phyloP scores from a whole-genome alignment of 2,329 filamentous ascomycete genomes.

The Westerdykella ornata region DNA sequence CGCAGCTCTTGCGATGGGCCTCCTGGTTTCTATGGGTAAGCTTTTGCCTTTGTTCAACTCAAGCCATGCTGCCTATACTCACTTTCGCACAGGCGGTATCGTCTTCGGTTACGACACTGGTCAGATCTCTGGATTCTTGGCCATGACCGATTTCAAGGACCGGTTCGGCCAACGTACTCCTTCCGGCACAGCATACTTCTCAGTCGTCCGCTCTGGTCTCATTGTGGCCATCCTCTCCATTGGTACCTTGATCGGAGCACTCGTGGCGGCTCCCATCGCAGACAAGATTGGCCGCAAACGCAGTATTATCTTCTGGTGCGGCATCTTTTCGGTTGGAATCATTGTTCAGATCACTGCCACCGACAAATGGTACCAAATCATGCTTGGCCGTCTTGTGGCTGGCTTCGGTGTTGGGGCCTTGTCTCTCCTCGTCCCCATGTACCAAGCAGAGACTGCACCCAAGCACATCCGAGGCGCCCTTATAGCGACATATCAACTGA shows the following conservation, averaged over 20 bases:
- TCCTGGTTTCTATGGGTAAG: conserved; percentile 27
- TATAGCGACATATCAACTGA: conserved; percentile 58
- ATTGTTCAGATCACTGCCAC: conserved; percentile 57
- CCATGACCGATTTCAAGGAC: conserved; percentile 24
- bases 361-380: conserved; percentile 56
- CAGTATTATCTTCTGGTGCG: conserved; percentile 53
- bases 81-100: conserved; percentile 19
- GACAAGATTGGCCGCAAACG: conserved; percentile 55
- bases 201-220: conserved; percentile 22
- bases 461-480: conserved; percentile 57
- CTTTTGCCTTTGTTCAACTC: neutral
- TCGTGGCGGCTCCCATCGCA: conserved; percentile 51
- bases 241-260: conserved; percentile 66
- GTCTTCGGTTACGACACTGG: conserved; percentile 28
- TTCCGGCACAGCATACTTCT: conserved; percentile 20
- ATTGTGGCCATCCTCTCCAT: conserved; percentile 50
- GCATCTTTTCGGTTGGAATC: conserved; percentile 57
- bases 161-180: conserved; percentile 15
- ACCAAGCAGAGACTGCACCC: conserved; percentile 59
- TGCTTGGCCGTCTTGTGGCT: conserved; percentile 54
- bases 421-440: conserved; percentile 53
- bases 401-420: conserved; percentile 59
- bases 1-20: conserved; percentile 19
- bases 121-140: conserved; percentile 28
- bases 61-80: neutral